These are phyloP conservation scores for Coemansia umbellata DNA, from an alignment of 192 early-diverging fungal species.

Conservation along the genomic window DNA sequence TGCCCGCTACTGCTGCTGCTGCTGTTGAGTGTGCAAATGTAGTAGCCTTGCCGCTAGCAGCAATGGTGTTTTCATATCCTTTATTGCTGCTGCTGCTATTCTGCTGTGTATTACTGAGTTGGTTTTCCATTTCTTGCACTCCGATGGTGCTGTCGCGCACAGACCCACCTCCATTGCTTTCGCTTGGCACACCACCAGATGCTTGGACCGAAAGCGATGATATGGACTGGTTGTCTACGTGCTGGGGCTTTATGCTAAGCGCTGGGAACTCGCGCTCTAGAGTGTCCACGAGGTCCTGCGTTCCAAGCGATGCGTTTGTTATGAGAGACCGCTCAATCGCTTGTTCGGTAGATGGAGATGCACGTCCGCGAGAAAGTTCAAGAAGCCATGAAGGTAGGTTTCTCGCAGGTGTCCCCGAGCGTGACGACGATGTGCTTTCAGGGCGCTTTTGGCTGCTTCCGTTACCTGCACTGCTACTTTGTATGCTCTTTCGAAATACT, in stretches of 20 bases:
- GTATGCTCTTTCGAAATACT: slow-evolving; percentile 48
- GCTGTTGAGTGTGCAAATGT: not conserved
- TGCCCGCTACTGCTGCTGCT: not conserved
- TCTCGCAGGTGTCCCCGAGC: slow-evolving; percentile 39
- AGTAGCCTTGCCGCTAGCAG: too few species aligned
- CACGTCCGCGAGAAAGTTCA: slow-evolving; percentile 41
- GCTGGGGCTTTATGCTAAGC: slow-evolving; percentile 12
- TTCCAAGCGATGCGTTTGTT: slow-evolving; percentile 23
- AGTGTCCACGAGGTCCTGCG: slow-evolving; percentile 34
- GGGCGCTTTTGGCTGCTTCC: slow-evolving; percentile 11
- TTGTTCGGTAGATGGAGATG: slow-evolving; percentile 10
- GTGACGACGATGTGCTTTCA: slow-evolving; percentile 25
- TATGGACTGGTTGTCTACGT: slow-evolving; percentile 33
- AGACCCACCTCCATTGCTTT: slow-evolving; percentile 17
- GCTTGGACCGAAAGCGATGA: slow-evolving; percentile 48
- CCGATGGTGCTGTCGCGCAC: slow-evolving; percentile 18
- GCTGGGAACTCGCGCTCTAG: slow-evolving; percentile 42
- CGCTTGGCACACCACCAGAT: slow-evolving; percentile 31
- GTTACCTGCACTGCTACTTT: slow-evolving; percentile 1
- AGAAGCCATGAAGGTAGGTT: slow-evolving; percentile 46
- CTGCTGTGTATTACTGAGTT: not conserved
- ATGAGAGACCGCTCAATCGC: not conserved
- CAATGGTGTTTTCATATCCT: too few species aligned
- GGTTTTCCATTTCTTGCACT: not conserved
- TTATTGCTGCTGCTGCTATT: not conserved